Base-by-base conservation (phyloP, 306 rosid genomes). In the Begonia loranthoides region DNA sequence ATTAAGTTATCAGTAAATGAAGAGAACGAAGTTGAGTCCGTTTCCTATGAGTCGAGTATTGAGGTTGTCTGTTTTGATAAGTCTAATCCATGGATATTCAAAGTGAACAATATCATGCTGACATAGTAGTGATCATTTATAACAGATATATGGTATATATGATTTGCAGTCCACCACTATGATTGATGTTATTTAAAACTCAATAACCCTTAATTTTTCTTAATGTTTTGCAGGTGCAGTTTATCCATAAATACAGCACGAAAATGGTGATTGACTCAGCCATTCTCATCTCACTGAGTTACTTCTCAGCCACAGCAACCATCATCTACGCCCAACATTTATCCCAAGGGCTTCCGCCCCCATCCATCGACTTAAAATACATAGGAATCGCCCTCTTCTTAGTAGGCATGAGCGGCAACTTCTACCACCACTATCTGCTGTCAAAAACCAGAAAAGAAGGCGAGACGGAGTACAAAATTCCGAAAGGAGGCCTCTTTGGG, bases 371-470 rank as follows among this genome's bases (percentile, higher is more conserved):
- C 64, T 58, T 84, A 1, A 61, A 65, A 59, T 59, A 59, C 47
- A 56, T 58, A 0, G 96, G 96, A 5, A 44, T 71, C 17, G 58
- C 16, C 8, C 0, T 84, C 60, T 84, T 69, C 46, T 45, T 70
- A 1, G 39, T 84, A 1, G 96, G 94, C 9, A 64, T 76, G 3
- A 11, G 13, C 44, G 88, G 96, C 10, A 88, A 88, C 73, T 73
- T 88, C 55, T 81, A 81, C 56, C 96, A 88, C 67, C 96, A 88
- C 52, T 66, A 17, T 64, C 67, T 81, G 50, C 81, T 88, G 0
- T 70, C 88, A 2, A 71, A 56, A 33, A 44, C 78, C 52, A 81
- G 94, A 33, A 63, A 41, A 49, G 14, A 73, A 13, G 83, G 79
- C 13, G 83, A 64, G 5, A 74, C 65, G 60, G 77, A 70, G 8